phyloP scores from a whole-genome alignment of 2,329 filamentous ascomycete species.

The Hypocreales sp. region DNA sequence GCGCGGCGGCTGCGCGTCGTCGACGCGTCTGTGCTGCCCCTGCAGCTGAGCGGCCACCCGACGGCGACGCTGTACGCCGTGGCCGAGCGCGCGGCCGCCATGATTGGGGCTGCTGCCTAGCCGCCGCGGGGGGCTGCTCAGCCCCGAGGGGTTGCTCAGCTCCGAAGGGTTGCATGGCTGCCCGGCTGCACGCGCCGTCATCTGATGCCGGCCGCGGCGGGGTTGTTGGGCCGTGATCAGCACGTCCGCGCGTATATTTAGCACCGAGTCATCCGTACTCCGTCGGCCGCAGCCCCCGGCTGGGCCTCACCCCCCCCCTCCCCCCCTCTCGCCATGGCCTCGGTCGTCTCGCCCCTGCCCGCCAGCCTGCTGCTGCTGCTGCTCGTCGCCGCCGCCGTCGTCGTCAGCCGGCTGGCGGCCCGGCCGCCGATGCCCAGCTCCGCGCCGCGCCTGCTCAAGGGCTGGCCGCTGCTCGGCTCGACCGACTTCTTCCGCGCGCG shows the following conservation, averaged over 20 bases:
- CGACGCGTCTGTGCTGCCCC: conserved; percentile 7
- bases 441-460: conserved; percentile 10
- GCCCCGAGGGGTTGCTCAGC: no score
- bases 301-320: no score
- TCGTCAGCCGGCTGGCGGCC: conserved; percentile 1
- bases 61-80: conserved; percentile 7
- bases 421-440: conserved; percentile 9
- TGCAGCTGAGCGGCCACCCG: conserved; percentile 5
- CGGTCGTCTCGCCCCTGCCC: conserved; percentile 3
- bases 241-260: no score
- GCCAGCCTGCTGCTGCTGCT: conserved; percentile 3
- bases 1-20: conserved; percentile 6
- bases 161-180: no score
- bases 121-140: no score
- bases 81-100: conserved; percentile 5
- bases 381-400: conserved; percentile 1
- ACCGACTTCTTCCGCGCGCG: conserved; percentile 28
- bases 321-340: neutral
- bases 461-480: conserved; percentile 26
- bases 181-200: no score
- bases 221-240: no score
- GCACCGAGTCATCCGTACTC: no score
- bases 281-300: no score
- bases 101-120: no score
- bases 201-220: no score